phyloP scores from a whole-genome alignment of 371 early-diverging fungal species.

The Coemansia sp. region DNA sequence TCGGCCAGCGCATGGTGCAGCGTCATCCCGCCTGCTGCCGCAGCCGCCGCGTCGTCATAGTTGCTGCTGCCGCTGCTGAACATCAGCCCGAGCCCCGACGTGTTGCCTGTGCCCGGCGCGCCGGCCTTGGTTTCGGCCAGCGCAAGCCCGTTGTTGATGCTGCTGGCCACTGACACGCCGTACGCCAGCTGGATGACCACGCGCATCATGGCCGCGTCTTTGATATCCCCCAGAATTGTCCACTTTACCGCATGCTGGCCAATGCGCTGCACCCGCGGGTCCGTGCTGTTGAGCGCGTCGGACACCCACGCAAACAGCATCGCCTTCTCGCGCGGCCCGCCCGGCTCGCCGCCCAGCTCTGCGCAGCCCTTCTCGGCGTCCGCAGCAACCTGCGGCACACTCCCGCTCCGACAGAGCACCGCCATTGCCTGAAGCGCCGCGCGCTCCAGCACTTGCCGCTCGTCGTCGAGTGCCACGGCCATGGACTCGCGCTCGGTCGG shows the following conservation, averaged over 20 bases:
- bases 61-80: constrained; percentile 1
- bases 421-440: constrained; percentile 89
- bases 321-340: constrained; percentile 59
- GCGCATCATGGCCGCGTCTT: constrained; percentile 32
- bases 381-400: constrained; percentile 1
- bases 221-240: constrained; percentile 28
- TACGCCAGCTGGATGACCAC: constrained; percentile 42
- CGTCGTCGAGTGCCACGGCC: constrained; percentile 71
- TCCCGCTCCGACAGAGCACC: constrained; percentile 61
- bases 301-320: constrained; percentile 67
- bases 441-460: constrained; percentile 71
- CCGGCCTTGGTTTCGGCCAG: neutral
- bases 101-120: neutral
- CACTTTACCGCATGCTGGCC: constrained; percentile 55
- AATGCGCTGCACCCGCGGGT: constrained; percentile 55
- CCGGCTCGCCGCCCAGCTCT: constrained; percentile 51
- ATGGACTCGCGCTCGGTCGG: constrained; percentile 62
- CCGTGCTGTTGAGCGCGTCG: constrained; percentile 64
- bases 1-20: neutral
- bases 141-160: constrained; percentile 24
- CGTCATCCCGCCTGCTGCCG: too few relatives aligned
- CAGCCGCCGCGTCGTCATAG: neutral
- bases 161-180: constrained; percentile 23
- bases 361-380: constrained; percentile 24
- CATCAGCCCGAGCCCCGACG: constrained; percentile 35